Conservation (phyloP, 2,329 filamentous ascomycete species). For the Penicillium corylophilum region DNA sequence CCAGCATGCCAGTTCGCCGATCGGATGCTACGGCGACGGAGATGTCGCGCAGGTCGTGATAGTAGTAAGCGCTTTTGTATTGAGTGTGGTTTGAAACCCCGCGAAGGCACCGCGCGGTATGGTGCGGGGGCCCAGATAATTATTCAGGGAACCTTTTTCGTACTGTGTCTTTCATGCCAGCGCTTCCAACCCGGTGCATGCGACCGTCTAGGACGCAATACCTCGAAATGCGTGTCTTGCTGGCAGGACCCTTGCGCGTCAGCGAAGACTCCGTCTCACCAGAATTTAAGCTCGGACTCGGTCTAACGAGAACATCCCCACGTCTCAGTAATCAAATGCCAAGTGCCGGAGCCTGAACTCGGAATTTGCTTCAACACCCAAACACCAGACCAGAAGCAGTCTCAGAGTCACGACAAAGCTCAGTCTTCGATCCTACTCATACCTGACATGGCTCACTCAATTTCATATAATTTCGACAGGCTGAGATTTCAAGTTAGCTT, state of each 20-base stretch:
- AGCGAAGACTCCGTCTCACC: neutral
- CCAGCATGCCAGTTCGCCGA: constrained; percentile 22
- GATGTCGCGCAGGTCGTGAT: constrained; percentile 18
- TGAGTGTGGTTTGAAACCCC: constrained; percentile 27
- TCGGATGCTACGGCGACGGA: constrained; percentile 25
- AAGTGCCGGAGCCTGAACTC: too few species aligned
- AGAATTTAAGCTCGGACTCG: neutral
- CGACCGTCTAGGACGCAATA: constrained; percentile 12
- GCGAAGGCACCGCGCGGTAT: constrained; percentile 25
- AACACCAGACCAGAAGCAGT: neutral
- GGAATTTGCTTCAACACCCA: too few species aligned
- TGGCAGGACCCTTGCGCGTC: neutral
- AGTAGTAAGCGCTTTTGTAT: constrained; percentile 28
- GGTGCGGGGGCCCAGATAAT: constrained; percentile 24
- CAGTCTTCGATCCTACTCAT: constrained; percentile 1
- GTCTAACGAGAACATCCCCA: neutral
- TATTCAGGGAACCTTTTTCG: constrained; percentile 18
- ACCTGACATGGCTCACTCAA: constrained; percentile 39
- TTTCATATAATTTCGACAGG: constrained; percentile 57
- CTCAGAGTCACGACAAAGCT: neutral
- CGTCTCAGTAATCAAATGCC: too few species aligned
- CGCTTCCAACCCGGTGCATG: constrained; percentile 14
- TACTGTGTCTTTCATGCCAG: constrained; percentile 26
- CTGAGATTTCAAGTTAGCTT: constrained; percentile 31
- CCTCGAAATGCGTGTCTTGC: constrained; percentile 13